Evolutionary conservation across 192 early-diverging fungal genomes (phyloP).

Genomic region (Entomortierella chlamydospora): DNA sequence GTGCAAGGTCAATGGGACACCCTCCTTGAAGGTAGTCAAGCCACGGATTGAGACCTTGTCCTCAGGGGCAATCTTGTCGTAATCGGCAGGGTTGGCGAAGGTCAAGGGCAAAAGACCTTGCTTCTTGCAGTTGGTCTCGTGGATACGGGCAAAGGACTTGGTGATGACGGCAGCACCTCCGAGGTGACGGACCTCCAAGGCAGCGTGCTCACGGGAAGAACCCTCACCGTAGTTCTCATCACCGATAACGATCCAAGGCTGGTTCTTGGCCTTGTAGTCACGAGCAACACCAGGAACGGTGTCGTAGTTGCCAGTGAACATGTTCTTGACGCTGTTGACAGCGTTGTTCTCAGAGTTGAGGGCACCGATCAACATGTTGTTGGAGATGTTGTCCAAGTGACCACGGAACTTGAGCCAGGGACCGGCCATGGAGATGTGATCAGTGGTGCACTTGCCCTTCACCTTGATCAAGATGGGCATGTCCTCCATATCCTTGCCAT

Average conservation of each 20-base stretch:
- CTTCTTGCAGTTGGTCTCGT: constrained; percentile 99
- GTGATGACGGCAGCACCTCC: constrained; percentile 94
- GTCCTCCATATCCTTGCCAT: constrained; percentile 87
- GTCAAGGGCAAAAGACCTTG: constrained; percentile 98
- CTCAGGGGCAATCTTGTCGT: constrained; percentile 87
- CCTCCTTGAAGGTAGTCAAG: constrained; percentile 83
- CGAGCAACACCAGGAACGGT: constrained; percentile 94
- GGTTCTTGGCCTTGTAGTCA: constrained; percentile 90
- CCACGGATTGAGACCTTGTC: constrained; percentile 94
- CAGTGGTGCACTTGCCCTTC: constrained; percentile 98
- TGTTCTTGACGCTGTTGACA: constrained; percentile 81
- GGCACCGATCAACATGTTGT: constrained; percentile 99
- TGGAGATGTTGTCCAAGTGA: constrained; percentile 98
- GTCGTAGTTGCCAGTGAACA: constrained; percentile 80
- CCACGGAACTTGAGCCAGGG: constrained; percentile 96
- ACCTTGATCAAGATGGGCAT: constrained; percentile 95
- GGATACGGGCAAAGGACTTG: constrained; percentile 98
- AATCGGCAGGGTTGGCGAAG: constrained; percentile 94
- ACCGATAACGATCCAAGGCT: constrained; percentile 94
- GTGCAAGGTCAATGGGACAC: constrained; percentile 86
- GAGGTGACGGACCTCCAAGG: constrained; percentile 96
- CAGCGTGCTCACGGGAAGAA: constrained; percentile 98
- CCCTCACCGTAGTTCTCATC: constrained; percentile 99
- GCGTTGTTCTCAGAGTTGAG: constrained; percentile 88
- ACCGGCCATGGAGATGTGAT: constrained; percentile 96